Conservation (phyloP, 345 rosid genomes). For the Citropsis articulata region DNA sequence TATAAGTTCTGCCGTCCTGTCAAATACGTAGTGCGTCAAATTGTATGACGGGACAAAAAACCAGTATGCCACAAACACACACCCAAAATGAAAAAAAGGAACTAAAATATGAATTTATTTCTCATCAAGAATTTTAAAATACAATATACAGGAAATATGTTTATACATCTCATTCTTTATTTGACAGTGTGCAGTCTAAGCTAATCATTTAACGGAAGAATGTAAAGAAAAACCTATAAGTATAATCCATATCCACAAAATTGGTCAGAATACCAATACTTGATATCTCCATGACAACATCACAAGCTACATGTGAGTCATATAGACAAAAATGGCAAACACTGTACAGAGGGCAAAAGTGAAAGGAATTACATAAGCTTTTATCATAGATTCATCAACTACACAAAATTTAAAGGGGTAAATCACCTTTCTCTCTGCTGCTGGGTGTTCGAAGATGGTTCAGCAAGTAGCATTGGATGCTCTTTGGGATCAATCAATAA, state of each 20-base stretch:
- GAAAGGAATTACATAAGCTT: background rate
- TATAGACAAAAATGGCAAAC: background rate
- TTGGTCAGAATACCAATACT: background rate
- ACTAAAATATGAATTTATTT: background rate
- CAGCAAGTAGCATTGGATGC: constrained; percentile 96
- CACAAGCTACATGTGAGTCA: background rate
- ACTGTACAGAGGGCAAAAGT: background rate
- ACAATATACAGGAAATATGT: background rate
- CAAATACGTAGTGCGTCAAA: constrained; percentile 15
- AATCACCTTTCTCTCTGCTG: constrained; percentile 90
- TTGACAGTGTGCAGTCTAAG: background rate
- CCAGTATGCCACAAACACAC: background rate
- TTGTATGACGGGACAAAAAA: background rate
- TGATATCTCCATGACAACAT: background rate
- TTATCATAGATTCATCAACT: background rate
- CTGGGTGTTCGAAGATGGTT: constrained; percentile 83
- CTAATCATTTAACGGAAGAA: background rate
- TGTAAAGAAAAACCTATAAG: background rate
- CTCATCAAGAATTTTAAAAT: background rate
- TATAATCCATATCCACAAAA: background rate
- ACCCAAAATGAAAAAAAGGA: background rate
- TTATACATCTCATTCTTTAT: background rate
- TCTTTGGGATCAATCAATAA: constrained; percentile 83
- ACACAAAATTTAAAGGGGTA: constrained; percentile 3
- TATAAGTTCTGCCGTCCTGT: constrained; percentile 93